These are phyloP conservation scores for Nadsonia commutata DNA, from an alignment of 1,139 yeast genomes.

Conservation along the genomic window DNA sequence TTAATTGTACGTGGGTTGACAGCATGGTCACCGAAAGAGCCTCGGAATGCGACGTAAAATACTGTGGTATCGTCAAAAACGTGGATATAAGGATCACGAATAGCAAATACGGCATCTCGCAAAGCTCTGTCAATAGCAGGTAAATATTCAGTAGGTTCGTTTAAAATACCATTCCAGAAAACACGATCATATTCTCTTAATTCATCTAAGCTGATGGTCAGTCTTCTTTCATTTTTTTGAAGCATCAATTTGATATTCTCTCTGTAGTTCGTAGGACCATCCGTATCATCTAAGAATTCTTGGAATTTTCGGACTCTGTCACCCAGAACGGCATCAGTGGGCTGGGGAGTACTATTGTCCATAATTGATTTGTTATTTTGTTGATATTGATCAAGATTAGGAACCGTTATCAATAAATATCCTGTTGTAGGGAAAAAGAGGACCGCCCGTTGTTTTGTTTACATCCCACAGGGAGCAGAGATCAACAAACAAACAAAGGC, in stretches of 20 bases:
- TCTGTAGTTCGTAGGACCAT: conserved; percentile 40
- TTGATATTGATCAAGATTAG: not conserved
- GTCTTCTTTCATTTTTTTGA: conserved; percentile 47
- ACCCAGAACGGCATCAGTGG: conserved; percentile 26
- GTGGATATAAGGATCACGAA: conserved; percentile 24
- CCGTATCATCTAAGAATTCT: conserved; percentile 60
- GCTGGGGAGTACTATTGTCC: conserved; percentile 1
- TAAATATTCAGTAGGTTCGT: conserved; percentile 66
- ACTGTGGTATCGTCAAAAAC: conserved; percentile 47
- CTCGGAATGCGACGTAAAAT: conserved; percentile 70
- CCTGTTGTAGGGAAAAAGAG: not conserved
- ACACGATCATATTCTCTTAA: conserved; percentile 68
- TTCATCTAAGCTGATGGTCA: conserved; percentile 72
- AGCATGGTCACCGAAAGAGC: conserved; percentile 82
- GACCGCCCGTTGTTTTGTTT: not conserved
- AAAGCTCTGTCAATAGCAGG: conserved; percentile 88
- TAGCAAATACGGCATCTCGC: conserved; percentile 51
- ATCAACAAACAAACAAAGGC: not conserved
- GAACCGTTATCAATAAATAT: not conserved
- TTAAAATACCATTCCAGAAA: conserved; percentile 65
- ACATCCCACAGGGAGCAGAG: not conserved
- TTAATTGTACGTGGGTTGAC: conserved; percentile 81
- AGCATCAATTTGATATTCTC: conserved; percentile 62
- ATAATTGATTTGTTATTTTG: not conserved
- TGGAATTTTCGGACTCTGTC: conserved; percentile 83